Percentiles rank a stretch among this genome's conserved stretches.
phyloP scores from a whole-genome alignment of 2,329 filamentous ascomycete species.

The Colletotrichum lentis region DNA sequence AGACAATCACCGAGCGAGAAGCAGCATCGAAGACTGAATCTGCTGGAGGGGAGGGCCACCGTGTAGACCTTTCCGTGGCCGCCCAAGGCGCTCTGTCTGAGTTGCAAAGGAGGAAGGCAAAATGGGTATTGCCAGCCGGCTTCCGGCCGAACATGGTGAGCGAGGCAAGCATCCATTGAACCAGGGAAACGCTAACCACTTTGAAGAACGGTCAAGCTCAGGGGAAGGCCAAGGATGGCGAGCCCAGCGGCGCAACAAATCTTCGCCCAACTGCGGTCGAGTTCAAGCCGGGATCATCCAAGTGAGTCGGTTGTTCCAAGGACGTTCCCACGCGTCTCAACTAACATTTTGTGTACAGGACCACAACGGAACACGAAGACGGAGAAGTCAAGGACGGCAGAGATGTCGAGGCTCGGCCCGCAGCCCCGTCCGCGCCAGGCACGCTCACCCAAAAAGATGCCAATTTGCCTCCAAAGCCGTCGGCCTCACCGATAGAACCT shows the following conservation, averaged over 20 bases:
- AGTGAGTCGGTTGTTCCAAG: constrained; percentile 50
- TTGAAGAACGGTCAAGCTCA: constrained; percentile 52
- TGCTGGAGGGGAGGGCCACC: constrained; percentile 63
- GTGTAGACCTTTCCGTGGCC: constrained; percentile 78
- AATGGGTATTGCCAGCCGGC: constrained; percentile 78
- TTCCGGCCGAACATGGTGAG: constrained; percentile 72
- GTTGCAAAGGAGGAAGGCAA: constrained; percentile 70
- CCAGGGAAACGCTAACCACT: constrained; percentile 47
- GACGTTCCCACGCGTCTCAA: background rate
- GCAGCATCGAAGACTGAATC: constrained; percentile 56
- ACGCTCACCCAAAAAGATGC: constrained; percentile 22
- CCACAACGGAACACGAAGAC: constrained; percentile 68
- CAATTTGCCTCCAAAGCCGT: constrained; percentile 36
- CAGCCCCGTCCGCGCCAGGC: constrained; percentile 16
- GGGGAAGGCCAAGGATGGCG: constrained; percentile 50
- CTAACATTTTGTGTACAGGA: constrained; percentile 3
- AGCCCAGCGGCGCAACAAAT: constrained; percentile 49
- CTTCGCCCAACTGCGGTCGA: constrained; percentile 68
- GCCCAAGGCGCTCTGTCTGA: constrained; percentile 76
- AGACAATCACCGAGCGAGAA: constrained; percentile 71
- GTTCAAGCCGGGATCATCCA: constrained; percentile 65
- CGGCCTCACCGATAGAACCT: constrained; percentile 40
- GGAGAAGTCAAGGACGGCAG: constrained; percentile 72
- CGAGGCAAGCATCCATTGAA: constrained; percentile 35
- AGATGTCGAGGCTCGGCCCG: constrained; percentile 15